Conservation (phyloP, 495 filamentous ascomycete species). For the Podospora conica region DNA sequence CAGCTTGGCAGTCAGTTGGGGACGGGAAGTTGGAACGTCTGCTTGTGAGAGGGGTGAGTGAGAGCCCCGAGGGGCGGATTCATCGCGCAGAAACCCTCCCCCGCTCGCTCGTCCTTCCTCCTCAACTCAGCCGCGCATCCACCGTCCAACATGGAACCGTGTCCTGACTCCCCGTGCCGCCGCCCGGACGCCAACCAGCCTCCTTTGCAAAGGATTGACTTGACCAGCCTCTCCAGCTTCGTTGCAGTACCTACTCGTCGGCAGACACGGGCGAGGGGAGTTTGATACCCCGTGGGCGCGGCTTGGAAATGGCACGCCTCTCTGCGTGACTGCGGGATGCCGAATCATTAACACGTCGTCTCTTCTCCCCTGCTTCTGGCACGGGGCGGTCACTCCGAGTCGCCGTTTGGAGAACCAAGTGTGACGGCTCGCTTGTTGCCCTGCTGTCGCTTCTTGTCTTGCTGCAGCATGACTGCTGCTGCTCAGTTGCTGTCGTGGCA, state of each 20-base stretch:
- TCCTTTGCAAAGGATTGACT: no score
- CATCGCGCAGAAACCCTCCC: slow-evolving; percentile 16
- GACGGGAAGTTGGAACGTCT: slow-evolving; percentile 6
- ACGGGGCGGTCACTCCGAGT: neutral
- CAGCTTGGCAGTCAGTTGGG: slow-evolving; percentile 7
- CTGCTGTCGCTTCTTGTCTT: slow-evolving; percentile 7
- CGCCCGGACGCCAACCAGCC: neutral
- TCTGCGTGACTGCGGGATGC: neutral
- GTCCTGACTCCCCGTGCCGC: neutral
- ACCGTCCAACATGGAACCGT: no score
- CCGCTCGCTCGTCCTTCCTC: neutral
- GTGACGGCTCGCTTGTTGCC: slow-evolving; percentile 3
- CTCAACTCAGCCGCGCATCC: neutral
- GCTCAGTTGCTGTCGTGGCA: neutral
- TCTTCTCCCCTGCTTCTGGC: neutral
- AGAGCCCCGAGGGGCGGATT: neutral
- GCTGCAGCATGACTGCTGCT: slow-evolving; percentile 6
- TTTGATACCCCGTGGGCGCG: no score
- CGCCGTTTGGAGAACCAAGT: neutral
- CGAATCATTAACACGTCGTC: neutral
- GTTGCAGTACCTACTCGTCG: no score
- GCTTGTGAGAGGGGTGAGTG: slow-evolving; percentile 17
- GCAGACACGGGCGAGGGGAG: no score
- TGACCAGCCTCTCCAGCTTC: no score
- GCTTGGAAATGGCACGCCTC: neutral